Evolutionary conservation across 106 monocot genomes (phyloP).

Genomic region (Posidonia australis): DNA sequence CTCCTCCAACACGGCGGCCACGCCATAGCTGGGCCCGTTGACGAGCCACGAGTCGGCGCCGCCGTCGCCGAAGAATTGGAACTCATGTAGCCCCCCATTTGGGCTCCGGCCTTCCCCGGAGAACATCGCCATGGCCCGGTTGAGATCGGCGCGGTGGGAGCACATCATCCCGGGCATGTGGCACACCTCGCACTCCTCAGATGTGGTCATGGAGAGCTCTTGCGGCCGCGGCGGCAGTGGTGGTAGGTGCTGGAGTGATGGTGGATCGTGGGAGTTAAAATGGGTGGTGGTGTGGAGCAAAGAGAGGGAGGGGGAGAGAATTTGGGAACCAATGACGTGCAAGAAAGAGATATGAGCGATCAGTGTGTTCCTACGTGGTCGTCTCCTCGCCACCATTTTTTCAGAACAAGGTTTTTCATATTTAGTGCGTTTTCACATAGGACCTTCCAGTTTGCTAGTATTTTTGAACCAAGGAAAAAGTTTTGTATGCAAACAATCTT

Average conservation of each 20-base stretch:
- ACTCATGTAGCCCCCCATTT: constrained; percentile 33
- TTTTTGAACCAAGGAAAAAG: too few relatives aligned
- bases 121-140: constrained; percentile 17
- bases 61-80: constrained; percentile 59
- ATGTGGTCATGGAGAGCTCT: neutral
- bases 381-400: constrained; percentile 34
- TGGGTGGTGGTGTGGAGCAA: neutral
- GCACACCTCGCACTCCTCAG: constrained; percentile 30
- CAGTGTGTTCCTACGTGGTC: constrained; percentile 53
- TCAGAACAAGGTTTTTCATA: too few relatives aligned
- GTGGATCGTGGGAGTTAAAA: neutral
- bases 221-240: neutral
- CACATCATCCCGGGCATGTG: constrained; percentile 6
- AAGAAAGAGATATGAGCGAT: constrained; percentile 59
- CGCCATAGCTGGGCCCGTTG: neutral
- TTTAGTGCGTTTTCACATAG: too few relatives aligned
- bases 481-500: too few relatives aligned
- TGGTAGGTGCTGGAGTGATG: neutral
- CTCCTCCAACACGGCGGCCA: neutral
- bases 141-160: constrained; percentile 21
- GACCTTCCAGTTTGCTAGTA: too few relatives aligned
- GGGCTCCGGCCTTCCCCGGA: constrained; percentile 5
- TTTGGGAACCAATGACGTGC: constrained; percentile 31
- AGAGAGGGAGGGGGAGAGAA: neutral
- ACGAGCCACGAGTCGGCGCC: constrained; percentile 32